These are phyloP conservation scores for Alternaria novae-zelandiae DNA, from an alignment of 2,329 filamentous ascomycete genomes.

Conservation along the genomic window DNA sequence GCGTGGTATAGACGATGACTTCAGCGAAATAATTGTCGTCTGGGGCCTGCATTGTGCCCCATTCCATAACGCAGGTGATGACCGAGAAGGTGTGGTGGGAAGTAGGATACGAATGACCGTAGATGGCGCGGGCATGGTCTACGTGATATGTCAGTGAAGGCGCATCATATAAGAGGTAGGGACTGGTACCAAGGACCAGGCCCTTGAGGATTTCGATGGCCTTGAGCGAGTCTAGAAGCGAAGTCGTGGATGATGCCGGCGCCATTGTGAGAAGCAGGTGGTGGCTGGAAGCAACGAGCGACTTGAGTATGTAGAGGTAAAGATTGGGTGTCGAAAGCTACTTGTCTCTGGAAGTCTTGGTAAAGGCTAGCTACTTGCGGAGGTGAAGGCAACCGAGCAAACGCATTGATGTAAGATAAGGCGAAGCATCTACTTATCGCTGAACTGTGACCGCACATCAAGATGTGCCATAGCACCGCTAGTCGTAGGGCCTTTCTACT, in stretches of 20 bases:
- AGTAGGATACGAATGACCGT: neutral
- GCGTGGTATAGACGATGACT: neutral
- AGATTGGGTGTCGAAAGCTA: neutral
- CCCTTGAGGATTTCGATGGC: neutral
- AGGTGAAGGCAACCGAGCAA: neutral
- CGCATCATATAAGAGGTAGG: fast-evolving
- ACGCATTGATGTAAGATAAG: neutral
- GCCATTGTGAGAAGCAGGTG: neutral
- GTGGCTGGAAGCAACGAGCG: neutral
- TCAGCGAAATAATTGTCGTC: too few species aligned
- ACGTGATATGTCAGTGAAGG: neutral
- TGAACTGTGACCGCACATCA: too few species aligned
- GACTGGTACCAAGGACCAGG: neutral
- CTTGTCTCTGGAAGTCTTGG: neutral
- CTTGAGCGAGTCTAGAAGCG: neutral
- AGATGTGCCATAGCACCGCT: too few species aligned
- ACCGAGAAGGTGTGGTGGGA: neutral
- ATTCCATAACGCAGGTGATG: too few species aligned
- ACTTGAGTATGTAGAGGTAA: neutral
- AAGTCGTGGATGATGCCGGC: neutral
- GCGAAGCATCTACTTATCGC: too few species aligned
- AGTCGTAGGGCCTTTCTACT: too few species aligned
- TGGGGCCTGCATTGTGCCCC: too few species aligned
- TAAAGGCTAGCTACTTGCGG: neutral
- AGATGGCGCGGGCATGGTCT: neutral